A percentile compares a stretch with the other conserved stretches of the same genome.
Conservation (phyloP, 2,329 filamentous ascomycete genomes). For the Microcyclosporella mali region DNA sequence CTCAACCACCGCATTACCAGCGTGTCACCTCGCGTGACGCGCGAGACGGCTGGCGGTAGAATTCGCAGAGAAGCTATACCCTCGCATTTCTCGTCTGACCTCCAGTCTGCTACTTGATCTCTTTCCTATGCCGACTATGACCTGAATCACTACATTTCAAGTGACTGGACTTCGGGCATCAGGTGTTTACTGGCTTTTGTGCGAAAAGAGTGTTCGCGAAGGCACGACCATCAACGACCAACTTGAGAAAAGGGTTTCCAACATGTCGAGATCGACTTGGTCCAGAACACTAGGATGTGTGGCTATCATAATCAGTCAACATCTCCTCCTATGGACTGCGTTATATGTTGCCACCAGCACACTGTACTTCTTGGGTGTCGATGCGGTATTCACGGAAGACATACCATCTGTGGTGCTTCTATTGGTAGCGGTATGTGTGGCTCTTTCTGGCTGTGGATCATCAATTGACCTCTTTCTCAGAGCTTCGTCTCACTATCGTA, state of each 20-base stretch:
- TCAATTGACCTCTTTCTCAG: constrained; percentile 9
- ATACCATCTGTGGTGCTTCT: constrained; percentile 21
- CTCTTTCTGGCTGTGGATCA: not conserved
- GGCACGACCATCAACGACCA: not conserved
- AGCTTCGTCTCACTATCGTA: constrained; percentile 17
- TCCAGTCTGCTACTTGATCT: constrained; percentile 4
- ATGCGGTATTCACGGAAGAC: constrained; percentile 12
- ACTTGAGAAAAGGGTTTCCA: constrained; percentile 3
- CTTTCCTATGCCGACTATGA: not conserved
- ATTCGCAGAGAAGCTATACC: constrained; percentile 1
- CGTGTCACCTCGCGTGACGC: constrained; percentile 4
- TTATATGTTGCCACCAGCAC: constrained; percentile 23
- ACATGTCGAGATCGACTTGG: not conserved
- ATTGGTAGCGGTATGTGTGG: constrained; percentile 12
- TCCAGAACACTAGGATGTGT: constrained; percentile 7
- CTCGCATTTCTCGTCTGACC: not conserved
- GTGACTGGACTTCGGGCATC: no score
- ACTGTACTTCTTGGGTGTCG: constrained; percentile 18
- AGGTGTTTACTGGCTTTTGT: no score
- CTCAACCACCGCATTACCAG: constrained; percentile 8
- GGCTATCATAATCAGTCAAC: constrained; percentile 21
- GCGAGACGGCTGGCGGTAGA: constrained; percentile 15
- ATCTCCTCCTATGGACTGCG: constrained; percentile 22
- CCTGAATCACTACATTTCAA: no score
- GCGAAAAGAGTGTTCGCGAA: not conserved